phyloP scores from a whole-genome alignment of 2,329 filamentous ascomycete genomes.

The Neofusicoccum laricinum region DNA sequence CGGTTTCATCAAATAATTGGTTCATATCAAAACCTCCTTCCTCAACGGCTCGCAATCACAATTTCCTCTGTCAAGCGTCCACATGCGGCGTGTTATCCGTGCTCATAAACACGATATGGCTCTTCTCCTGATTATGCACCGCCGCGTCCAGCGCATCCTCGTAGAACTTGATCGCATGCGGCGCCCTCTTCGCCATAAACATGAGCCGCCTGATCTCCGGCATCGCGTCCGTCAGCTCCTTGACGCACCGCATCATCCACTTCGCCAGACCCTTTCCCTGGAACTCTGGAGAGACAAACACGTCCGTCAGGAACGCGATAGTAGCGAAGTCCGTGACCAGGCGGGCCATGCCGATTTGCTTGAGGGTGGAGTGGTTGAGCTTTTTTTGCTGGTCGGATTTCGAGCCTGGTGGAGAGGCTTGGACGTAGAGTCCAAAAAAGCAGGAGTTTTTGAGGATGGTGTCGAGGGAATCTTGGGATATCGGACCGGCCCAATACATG shows the following conservation, averaged over 20 bases:
- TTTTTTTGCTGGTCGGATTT: not conserved
- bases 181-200: slow-evolving; percentile 26
- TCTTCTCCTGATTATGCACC: slow-evolving; percentile 18
- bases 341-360: slow-evolving; percentile 58
- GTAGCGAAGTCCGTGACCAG: slow-evolving; percentile 69
- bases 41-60: too few species aligned
- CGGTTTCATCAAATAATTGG: too few species aligned
- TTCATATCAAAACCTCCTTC: too few species aligned
- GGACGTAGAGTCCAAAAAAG: slow-evolving; percentile 28
- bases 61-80: not conserved
- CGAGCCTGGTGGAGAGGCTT: not conserved
- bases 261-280: slow-evolving; percentile 62
- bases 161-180: slow-evolving; percentile 28
- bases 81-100: not conserved
- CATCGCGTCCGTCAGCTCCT: slow-evolving; percentile 56
- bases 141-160: slow-evolving; percentile 29
- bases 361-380: slow-evolving; percentile 16
- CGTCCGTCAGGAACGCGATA: slow-evolving; percentile 67
- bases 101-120: slow-evolving; percentile 12
- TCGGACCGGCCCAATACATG: slow-evolving; percentile 32
- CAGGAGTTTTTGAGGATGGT: slow-evolving; percentile 32
- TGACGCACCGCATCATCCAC: slow-evolving; percentile 62
- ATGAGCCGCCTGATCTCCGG: slow-evolving; percentile 52
- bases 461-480: slow-evolving; percentile 21
- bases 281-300: slow-evolving; percentile 60